These are phyloP conservation scores for Paraphoma sp. DNA, from an alignment of 2,329 filamentous ascomycete genomes.

Conservation along the genomic window DNA sequence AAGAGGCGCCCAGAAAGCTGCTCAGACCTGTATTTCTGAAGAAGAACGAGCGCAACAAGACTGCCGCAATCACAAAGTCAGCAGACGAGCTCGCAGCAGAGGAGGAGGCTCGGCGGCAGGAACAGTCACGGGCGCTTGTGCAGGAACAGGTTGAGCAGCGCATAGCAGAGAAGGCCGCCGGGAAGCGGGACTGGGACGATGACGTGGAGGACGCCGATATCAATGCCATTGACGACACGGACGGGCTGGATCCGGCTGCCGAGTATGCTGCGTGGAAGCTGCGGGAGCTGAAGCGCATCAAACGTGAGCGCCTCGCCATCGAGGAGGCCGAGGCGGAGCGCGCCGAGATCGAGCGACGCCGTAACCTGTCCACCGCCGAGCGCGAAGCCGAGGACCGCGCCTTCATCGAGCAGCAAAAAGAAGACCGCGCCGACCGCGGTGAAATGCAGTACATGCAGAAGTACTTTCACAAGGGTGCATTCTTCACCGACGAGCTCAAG, in stretches of 20 bases:
- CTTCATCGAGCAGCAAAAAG: constrained; percentile 77
- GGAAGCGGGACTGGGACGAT: constrained; percentile 86
- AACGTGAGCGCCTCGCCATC: constrained; percentile 84
- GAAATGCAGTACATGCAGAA: constrained; percentile 92
- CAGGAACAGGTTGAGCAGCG: constrained; percentile 89
- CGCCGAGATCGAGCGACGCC: constrained; percentile 86
- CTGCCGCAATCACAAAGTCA: constrained; percentile 35
- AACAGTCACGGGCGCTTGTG: constrained; percentile 78
- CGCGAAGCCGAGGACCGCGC: constrained; percentile 83
- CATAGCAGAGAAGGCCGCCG: constrained; percentile 73
- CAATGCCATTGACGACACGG: constrained; percentile 85
- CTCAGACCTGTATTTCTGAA: constrained; percentile 72
- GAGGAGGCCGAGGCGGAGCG: constrained; percentile 83
- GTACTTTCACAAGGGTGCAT: constrained; percentile 96
- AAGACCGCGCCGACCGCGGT: constrained; percentile 75
- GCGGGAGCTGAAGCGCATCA: constrained; percentile 86
- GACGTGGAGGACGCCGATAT: constrained; percentile 69
- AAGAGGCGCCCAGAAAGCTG: constrained; percentile 63
- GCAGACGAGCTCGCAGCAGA: constrained; percentile 55
- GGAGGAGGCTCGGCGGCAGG: constrained; percentile 66
- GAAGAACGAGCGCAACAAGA: constrained; percentile 63
- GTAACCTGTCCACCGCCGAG: constrained; percentile 86
- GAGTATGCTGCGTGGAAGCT: constrained; percentile 94
- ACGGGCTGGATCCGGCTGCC: constrained; percentile 83
- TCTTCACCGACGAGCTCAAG: constrained; percentile 83